Percentiles rank a stretch among this genome's conserved stretches.
phyloP scores from a whole-genome alignment of 768 basidiomycete genomes.

The Kondoa subrosea region DNA sequence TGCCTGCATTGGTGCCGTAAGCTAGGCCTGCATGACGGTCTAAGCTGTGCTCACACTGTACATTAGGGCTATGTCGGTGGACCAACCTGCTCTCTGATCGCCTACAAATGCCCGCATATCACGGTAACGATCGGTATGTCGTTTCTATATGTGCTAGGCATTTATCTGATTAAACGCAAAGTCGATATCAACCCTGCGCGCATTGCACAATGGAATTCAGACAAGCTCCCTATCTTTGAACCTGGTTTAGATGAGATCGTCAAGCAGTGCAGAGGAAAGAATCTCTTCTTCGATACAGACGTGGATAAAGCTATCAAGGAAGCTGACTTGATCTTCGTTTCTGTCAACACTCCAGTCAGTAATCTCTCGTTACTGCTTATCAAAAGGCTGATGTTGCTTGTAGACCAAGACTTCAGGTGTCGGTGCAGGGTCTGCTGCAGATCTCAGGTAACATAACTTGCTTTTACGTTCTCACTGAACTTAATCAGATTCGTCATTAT shows the following conservation, averaged over 20 bases:
- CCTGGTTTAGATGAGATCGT: conserved; percentile 89
- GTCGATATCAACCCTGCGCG: conserved; percentile 91
- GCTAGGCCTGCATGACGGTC: conserved; percentile 7
- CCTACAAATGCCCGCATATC: conserved; percentile 42
- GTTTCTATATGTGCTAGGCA: background rate
- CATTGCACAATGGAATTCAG: conserved; percentile 84
- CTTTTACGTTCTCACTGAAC: conserved; percentile 1
- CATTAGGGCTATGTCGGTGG: background rate
- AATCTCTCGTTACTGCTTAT: background rate
- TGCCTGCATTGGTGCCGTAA: conserved; percentile 29
- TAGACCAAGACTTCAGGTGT: conserved; percentile 88
- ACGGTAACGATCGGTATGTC: conserved; percentile 55
- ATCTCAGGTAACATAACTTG: conserved; percentile 72
- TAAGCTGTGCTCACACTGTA: background rate
- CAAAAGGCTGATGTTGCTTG: background rate
- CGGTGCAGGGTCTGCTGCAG: conserved; percentile 93
- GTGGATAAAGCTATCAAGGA: conserved; percentile 70
- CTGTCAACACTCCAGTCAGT: conserved; percentile 69
- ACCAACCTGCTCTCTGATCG: conserved; percentile 29
- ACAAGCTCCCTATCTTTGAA: conserved; percentile 81
- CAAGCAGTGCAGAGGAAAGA: conserved; percentile 67
- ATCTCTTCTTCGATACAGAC: conserved; percentile 92
- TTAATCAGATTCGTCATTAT: conserved; percentile 3
- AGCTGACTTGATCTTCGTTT: conserved; percentile 95
- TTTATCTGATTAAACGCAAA: background rate